phyloP scores from a whole-genome alignment of 2,329 filamentous ascomycete species.

The Drechslera avenae region DNA sequence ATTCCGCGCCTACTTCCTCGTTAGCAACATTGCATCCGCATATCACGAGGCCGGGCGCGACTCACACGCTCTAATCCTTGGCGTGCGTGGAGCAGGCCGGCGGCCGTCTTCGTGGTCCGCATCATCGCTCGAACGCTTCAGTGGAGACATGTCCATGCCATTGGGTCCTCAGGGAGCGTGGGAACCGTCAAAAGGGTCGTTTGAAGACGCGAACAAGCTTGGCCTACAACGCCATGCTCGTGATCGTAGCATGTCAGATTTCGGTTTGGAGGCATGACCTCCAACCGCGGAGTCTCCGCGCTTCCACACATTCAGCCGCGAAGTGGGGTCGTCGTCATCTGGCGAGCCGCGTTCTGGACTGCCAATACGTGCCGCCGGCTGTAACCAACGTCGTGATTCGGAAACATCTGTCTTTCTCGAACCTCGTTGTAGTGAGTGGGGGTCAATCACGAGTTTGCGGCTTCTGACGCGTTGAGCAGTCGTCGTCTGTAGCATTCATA shows the following conservation, averaged over 20 bases:
- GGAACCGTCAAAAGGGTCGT: conserved; percentile 14
- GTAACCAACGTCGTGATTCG: background rate
- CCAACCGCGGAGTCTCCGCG: background rate
- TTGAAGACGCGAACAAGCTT: background rate
- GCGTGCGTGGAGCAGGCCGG: conserved; percentile 31
- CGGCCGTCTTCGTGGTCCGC: conserved; percentile 35
- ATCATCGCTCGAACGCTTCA: conserved; percentile 39
- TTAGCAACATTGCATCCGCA: conserved; percentile 1
- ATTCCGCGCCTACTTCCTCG: conserved; percentile 35
- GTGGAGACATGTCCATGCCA: conserved; percentile 68
- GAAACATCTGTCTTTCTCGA: background rate
- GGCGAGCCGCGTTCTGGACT: too few species aligned
- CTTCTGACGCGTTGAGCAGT: too few species aligned
- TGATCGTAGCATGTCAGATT: background rate
- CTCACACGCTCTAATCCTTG: conserved; percentile 37
- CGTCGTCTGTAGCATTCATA: too few species aligned
- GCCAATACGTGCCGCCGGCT: background rate
- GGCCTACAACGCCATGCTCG: background rate
- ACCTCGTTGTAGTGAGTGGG: too few species aligned
- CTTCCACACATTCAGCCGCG: background rate
- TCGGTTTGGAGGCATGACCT: background rate
- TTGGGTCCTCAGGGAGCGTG: conserved; percentile 14
- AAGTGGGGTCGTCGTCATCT: background rate
- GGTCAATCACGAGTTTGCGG: too few species aligned
- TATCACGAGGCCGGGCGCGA: background rate